Conservation (phyloP, 2,329 filamentous ascomycete species). For the Rhynchosporium graminicola region DNA sequence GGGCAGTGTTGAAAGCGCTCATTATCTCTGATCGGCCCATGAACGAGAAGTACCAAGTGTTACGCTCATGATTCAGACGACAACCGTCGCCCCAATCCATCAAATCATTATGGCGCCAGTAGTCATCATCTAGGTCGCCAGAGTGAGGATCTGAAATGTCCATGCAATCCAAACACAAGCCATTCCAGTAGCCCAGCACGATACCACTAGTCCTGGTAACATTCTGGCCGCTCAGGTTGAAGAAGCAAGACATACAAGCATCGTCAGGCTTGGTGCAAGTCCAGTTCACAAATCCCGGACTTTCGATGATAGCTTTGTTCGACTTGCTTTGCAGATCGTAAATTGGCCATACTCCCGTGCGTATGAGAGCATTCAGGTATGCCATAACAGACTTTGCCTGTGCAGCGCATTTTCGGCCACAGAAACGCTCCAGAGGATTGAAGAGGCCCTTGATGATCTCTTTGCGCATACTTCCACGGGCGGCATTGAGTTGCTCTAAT, state of each 20-base stretch:
- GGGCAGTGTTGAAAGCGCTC: not conserved
- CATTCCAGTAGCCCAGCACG: constrained; percentile 17
- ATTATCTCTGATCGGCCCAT: constrained; percentile 7
- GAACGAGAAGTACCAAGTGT: constrained; percentile 27
- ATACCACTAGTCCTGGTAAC: not conserved
- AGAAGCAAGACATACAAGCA: constrained; percentile 8
- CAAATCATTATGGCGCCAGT: not conserved
- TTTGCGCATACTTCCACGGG: constrained; percentile 14
- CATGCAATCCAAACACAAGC: constrained; percentile 30
- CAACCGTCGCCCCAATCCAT: constrained; percentile 19
- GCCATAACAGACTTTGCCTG: constrained; percentile 10
- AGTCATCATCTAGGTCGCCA: not conserved
- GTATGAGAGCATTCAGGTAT: constrained; percentile 15
- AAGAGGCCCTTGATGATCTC: constrained; percentile 21
- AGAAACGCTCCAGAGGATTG: constrained; percentile 4
- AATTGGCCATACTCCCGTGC: constrained; percentile 24
- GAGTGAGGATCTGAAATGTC: not conserved
- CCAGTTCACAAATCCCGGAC: constrained; percentile 6
- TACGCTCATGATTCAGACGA: constrained; percentile 19
- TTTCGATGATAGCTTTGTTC: constrained; percentile 4
- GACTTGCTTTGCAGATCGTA: constrained; percentile 10
- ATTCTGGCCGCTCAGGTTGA: not conserved
- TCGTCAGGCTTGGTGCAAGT: not conserved
- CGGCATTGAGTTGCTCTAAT: constrained; percentile 19
- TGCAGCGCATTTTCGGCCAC: constrained; percentile 10